Base-by-base conservation (phyloP, 169 alveolate species). In the Eimeria sp. region DNA sequence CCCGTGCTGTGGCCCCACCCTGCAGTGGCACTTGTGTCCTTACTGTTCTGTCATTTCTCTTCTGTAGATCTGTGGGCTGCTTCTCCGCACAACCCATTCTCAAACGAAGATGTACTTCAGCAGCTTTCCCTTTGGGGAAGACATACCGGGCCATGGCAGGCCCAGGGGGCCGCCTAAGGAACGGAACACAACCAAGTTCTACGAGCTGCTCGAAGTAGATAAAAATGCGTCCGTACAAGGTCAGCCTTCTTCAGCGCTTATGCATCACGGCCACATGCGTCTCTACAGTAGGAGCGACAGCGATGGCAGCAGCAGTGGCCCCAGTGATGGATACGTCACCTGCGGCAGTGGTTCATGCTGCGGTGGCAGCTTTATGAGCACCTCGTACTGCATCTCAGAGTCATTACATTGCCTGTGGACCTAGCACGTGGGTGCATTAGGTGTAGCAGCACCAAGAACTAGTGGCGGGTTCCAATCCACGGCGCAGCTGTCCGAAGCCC, bases 161-260 rank as follows among this genome's bases (percentile, higher is more conserved):
- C 78, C 86, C 54, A 65, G 95, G 54, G 94, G 96, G 65, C 84
- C 95, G 95, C 88, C 96, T 54, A 83, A 97, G 92, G 98, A 96
- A 49, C 98, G 97, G 6, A 98, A 98, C 94, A 98, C 97, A 93
- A 98, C 98, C 78, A 98, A 98, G 95, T 98, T 98, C 89, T 98
- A 98, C 92, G 99, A 98, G 65, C 94, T 95, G 45, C 97, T 98
- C 57, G 99, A 97, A 61, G 93, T 98, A 61, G 97, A 97, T 58
- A 98, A 98, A 95, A 98, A 97, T 63, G 98, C 99, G 63, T 96
- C 99, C 58, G 96, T 97, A 16, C 97, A 88, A 54, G 96, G 96
- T 93, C 63, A 87, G 93, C 51, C 65, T 20, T 63, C 78, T 63
- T 57, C 65, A n/a, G 16, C 47, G 49, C 1, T 4, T 51, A 49